Base-by-base conservation (phyloP, 1,139 yeast genomes). In the Debaryomyces coudertii region DNA sequence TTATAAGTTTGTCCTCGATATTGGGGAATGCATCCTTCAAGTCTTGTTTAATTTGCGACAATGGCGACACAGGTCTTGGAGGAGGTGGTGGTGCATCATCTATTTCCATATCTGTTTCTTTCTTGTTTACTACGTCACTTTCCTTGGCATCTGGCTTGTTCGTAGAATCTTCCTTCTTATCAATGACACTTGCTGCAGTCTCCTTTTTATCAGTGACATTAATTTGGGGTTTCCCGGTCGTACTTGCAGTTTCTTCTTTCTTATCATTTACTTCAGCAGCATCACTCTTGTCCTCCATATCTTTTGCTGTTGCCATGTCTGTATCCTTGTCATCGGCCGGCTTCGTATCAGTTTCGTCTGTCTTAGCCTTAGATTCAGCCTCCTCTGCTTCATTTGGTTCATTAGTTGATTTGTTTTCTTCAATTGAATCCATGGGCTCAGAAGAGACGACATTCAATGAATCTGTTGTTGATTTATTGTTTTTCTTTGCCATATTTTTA, bases 11-110 rank as follows among this genome's bases (percentile, higher is more conserved):
- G 31, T 80, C 86, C 44, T 89, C 96, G 24, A 81, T 69, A 18
- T 72, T 69, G 1, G 98, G 97, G 64, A 90, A 90, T 1, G 97
- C 97, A 20, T 87, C 95, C 57, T 78, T 76, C 53, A 90, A 72
- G 47, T 82, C 80, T 27, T 75, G 70, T 51, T 78, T 73, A 40
- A 82, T 73, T 53, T 73, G 71, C 28, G 79, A 68, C 37, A 74
- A 70, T 16, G 89, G 87, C 7, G 85, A 77, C 11, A 73, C 62
- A 9, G 90, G 92, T 56, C 96, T 77, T 15, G 82, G 74, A 3
- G 96, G 96, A 53, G 75, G 79, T n/a, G 86, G 79, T 4, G 96
- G 96, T 42, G 59, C 68, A 24, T 55, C 60, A 8, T 50, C 55
- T 11, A 47, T 56, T 15, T 48, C 44, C 9, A 40, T 31, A 18